Conservation (phyloP, 495 filamentous ascomycete genomes). For the Penicillium riverlandense region DNA sequence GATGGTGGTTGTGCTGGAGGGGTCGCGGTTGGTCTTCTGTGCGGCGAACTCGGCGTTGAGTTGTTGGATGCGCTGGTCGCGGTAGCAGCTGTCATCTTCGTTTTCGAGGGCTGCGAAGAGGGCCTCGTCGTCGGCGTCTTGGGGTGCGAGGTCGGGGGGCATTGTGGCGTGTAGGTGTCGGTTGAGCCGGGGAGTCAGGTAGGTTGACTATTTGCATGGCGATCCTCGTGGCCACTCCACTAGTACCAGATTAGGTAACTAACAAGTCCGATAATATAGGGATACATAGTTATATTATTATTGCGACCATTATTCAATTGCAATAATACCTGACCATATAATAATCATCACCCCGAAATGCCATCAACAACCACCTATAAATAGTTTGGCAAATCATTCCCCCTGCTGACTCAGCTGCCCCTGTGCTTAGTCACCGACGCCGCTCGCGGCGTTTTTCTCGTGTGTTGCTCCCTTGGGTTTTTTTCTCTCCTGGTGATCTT, state of each 20-base stretch:
- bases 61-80: constrained; percentile 64
- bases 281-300: no score
- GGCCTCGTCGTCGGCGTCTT: constrained; percentile 59
- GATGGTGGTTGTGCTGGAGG: constrained; percentile 17
- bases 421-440: background rate
- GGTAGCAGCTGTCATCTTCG: constrained; percentile 56
- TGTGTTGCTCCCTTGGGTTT: background rate
- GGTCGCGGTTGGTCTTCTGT: constrained; percentile 27
- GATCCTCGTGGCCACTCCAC: background rate
- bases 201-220: background rate
- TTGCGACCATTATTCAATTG: no score
- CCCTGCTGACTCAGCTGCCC: background rate
- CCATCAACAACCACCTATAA: no score
- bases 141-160: constrained; percentile 12
- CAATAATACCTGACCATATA: no score
- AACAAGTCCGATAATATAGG: no score
- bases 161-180: constrained; percentile 5
- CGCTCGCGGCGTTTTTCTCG: background rate
- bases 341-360: no score
- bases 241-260: background rate
- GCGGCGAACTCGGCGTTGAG: constrained; percentile 56
- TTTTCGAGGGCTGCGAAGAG: constrained; percentile 64
- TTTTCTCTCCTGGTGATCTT: background rate
- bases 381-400: background rate
- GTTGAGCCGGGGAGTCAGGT: background rate